Evolutionary conservation across 805 yeast genomes (phyloP), one percentile per base, ranked within the genome.

Genomic region (Hanseniaspora clermontiae): DNA sequence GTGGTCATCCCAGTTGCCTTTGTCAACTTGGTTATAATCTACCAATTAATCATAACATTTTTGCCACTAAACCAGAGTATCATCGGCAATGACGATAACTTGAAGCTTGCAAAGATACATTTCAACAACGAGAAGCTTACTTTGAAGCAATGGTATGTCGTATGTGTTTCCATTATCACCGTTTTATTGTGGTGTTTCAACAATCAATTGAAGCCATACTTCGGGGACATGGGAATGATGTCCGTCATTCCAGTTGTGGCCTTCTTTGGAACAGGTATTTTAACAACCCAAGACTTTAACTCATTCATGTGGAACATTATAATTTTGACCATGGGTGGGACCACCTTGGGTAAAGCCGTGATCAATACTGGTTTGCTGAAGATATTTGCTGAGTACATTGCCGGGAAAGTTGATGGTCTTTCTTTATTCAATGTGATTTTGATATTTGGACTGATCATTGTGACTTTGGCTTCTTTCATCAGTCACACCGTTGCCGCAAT

Each of bases 141-240:
- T 4, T 66, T 73, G 3, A 77, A 78, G 31, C 97, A 93, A 69
- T 81, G 83, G 78, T 88, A 82, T 62, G 86, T 91, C 31, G 72
- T 83, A 1, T 61, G 68, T 1, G 87, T 88, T 2, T 80, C 95
- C 0, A 59, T 83, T 0, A 63, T 74, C 0, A 93, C 98, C 0
- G 91, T 91, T 58, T 68, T 79, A 1, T 72, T 91, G 43, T 91
- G 98, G 98, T 91, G 97, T 72, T 72, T 88, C 55, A 84, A 95
- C 0, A 86, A 86, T 42, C 79, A 80, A 63, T 70, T 90, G 11
- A 82, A 84, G 57, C 79, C 79, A 0, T 65, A 81, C 1, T 80
- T 91, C 65, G 98, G 98, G 37, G 96, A 90, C 63, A 88, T 90
- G 93, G 98, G 98, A n/a, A 83, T 90, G 61, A 82, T 93, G 59